phyloP scores from a whole-genome alignment of 495 filamentous ascomycete species.

The Talaromyces proteolyticus region DNA sequence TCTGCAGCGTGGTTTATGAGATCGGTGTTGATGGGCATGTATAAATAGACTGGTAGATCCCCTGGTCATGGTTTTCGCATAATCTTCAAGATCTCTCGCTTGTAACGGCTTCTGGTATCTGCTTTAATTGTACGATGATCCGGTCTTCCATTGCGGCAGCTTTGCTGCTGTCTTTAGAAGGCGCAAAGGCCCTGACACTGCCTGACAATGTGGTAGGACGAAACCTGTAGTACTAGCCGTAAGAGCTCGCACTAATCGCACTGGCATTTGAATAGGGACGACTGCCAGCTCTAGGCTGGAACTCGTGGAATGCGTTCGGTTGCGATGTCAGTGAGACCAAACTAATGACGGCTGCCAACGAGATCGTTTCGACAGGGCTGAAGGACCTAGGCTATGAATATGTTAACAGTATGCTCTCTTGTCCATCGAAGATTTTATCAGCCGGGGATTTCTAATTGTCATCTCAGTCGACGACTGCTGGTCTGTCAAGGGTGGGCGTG shows the following conservation, averaged over 20 bases:
- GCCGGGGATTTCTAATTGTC: neutral
- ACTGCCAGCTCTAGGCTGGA: constrained; percentile 56
- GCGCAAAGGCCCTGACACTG: constrained; percentile 16
- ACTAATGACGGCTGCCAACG: constrained; percentile 44
- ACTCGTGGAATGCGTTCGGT: constrained; percentile 54
- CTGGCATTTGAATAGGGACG: constrained; percentile 22
- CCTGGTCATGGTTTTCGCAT: neutral
- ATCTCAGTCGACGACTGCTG: constrained; percentile 55
- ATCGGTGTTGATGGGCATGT: too few relatives aligned
- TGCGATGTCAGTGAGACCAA: constrained; percentile 50
- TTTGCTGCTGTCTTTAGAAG: constrained; percentile 12
- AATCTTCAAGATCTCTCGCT: neutral
- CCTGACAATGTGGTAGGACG: constrained; percentile 19
- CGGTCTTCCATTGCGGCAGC: neutral
- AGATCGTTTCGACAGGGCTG: constrained; percentile 47
- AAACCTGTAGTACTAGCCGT: neutral
- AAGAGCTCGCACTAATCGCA: neutral
- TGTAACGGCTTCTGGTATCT: neutral
- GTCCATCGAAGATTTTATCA: constrained; percentile 10
- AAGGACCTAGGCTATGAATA: constrained; percentile 64
- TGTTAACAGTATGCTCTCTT: constrained; percentile 39
- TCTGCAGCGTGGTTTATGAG: too few relatives aligned
- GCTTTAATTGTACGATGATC: neutral
- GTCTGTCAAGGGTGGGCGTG: constrained; percentile 43
- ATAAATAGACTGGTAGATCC: too few relatives aligned